These are phyloP conservation scores for Podosphaera aphanis DNA, from an alignment of 2,329 filamentous ascomycete species.

Conservation along the genomic window DNA sequence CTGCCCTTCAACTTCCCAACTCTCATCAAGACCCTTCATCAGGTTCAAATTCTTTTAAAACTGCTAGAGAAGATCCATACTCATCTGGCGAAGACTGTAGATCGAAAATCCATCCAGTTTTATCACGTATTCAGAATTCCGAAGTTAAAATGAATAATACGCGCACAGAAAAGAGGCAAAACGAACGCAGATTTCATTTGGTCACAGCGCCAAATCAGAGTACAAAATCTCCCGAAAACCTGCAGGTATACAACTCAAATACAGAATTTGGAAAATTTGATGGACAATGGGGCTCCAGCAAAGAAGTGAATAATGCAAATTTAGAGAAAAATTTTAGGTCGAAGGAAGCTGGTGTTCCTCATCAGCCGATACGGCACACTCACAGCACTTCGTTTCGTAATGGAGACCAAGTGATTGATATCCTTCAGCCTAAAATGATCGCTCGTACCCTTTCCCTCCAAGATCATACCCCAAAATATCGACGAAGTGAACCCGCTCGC, in stretches of 20 bases:
- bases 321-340: slow-evolving; percentile 32
- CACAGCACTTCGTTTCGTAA: neutral
- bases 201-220: slow-evolving; percentile 2
- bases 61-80: slow-evolving; percentile 39
- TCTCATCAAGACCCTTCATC: slow-evolving; percentile 22
- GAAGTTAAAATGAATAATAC: neutral
- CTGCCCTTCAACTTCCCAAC: slow-evolving; percentile 23
- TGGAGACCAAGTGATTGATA: neutral
- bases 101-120: slow-evolving; percentile 18
- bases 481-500: neutral
- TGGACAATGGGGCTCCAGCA: slow-evolving; percentile 27
- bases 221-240: slow-evolving; percentile 14
- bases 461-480: neutral
- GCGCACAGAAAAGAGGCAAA: neutral
- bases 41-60: slow-evolving; percentile 43
- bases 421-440: neutral
- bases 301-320: slow-evolving; percentile 22
- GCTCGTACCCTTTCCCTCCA: neutral
- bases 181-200: neutral
- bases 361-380: slow-evolving; percentile 11
- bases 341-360: slow-evolving; percentile 29
- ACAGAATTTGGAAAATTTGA: slow-evolving; percentile 32
- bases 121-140: slow-evolving; percentile 6
- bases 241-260: slow-evolving; percentile 16
- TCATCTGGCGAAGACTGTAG: slow-evolving; percentile 35